phyloP scores from a whole-genome alignment of 805 yeast genomes.

The Lipomyces japonicus region DNA sequence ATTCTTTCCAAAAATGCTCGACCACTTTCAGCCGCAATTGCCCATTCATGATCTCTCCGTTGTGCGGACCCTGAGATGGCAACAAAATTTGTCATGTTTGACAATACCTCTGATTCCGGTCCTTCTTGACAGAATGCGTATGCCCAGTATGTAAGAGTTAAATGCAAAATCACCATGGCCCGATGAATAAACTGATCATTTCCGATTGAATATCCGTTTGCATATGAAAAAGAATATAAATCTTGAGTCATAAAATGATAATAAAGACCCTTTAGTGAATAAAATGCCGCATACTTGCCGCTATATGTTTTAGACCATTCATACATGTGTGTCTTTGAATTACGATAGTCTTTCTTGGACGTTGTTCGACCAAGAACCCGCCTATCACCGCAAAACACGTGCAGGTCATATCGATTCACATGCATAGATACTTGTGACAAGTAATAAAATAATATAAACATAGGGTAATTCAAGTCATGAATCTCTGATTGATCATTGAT shows the following conservation, averaged over 20 bases:
- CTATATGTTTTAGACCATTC: conserved; percentile 49
- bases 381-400: conserved; percentile 76
- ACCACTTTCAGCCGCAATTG: conserved; percentile 25
- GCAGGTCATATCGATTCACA: conserved; percentile 71
- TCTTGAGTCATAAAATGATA: conserved; percentile 18
- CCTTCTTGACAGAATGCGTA: conserved; percentile 36
- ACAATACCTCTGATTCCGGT: conserved; percentile 33
- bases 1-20: conserved; percentile 49
- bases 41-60: conserved; percentile 22
- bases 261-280: conserved; percentile 41
- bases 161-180: conserved; percentile 32
- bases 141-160: conserved; percentile 37
- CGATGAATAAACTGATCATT: conserved; percentile 34
- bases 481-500: conserved; percentile 8
- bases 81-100: background rate
- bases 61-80: background rate
- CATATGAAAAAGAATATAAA: background rate
- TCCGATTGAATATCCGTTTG: conserved; percentile 25
- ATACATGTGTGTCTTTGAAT: conserved; percentile 48
- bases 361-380: conserved; percentile 69
- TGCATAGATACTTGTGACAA: conserved; percentile 41
- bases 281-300: conserved; percentile 50
- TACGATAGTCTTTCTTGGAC: conserved; percentile 47
- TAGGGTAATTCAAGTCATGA: conserved; percentile 1
- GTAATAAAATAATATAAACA: conserved; percentile 7